Conservation (phyloP, 768 basidiomycete species). For the Russula foetens region DNA sequence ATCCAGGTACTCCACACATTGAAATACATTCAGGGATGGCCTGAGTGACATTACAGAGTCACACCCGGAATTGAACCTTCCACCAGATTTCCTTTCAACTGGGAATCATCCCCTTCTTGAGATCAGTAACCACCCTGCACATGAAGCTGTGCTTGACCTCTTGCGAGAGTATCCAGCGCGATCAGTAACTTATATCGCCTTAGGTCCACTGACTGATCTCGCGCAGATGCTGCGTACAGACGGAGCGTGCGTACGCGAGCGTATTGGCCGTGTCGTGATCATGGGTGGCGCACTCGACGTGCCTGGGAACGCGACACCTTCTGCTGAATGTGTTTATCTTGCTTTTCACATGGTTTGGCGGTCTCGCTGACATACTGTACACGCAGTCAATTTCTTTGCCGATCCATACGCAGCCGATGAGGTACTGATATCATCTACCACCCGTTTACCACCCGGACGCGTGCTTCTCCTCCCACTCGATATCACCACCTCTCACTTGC, state of each 20-base stretch:
- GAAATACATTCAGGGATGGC: constrained; percentile 47
- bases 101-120: constrained; percentile 38
- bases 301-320: constrained; percentile 77
- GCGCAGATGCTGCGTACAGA: constrained; percentile 55
- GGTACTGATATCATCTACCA: constrained; percentile 40
- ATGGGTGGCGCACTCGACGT: constrained; percentile 96
- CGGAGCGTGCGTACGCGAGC: constrained; percentile 41
- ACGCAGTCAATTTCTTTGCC: constrained; percentile 74
- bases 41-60: constrained; percentile 49
- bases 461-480: constrained; percentile 72
- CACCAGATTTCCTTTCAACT: constrained; percentile 14
- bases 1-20: neutral
- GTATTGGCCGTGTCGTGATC: constrained; percentile 67
- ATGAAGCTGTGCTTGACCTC: constrained; percentile 48
- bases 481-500: constrained; percentile 70
- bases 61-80: constrained; percentile 55
- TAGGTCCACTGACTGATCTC: constrained; percentile 78
- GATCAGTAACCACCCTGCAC: constrained; percentile 38
- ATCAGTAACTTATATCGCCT: constrained; percentile 60
- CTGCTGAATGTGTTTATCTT: constrained; percentile 66
- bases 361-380: neutral
- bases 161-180: constrained; percentile 42
- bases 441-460: constrained; percentile 53
- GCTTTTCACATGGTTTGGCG: neutral
- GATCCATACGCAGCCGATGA: constrained; percentile 80